These are phyloP conservation scores for Pontederia paniculata DNA, from an alignment of 176 grass and related monocot genomes.

Conservation along the genomic window DNA sequence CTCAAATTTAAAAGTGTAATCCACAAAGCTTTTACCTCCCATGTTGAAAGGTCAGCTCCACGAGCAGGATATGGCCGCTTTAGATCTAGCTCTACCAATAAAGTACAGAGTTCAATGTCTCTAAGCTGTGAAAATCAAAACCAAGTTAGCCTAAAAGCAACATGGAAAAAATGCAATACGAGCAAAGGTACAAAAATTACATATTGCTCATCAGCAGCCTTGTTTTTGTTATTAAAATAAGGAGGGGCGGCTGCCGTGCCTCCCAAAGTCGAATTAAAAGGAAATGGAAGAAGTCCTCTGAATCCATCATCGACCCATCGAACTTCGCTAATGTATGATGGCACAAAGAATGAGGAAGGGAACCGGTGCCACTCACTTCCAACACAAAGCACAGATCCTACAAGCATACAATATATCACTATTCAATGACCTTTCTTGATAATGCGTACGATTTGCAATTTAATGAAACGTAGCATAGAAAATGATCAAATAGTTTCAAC, in stretches of 20 bases:
- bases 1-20: background rate
- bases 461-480: too few relatives aligned
- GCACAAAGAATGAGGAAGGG: constrained; percentile 88
- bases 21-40: constrained; percentile 57
- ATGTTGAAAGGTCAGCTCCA: constrained; percentile 59
- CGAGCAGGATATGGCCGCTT: constrained; percentile 67
- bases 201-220: constrained; percentile 74
- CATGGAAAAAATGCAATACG: background rate
- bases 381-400: constrained; percentile 68
- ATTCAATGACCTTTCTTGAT: too few relatives aligned
- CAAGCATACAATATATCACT: constrained; percentile 9
- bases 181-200: constrained; percentile 30
- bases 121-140: constrained; percentile 32
- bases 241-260: constrained; percentile 69
- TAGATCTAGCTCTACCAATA: constrained; percentile 83
- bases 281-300: constrained; percentile 77
- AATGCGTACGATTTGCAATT: too few relatives aligned
- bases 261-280: constrained; percentile 88
- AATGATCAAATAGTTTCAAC: too few relatives aligned
- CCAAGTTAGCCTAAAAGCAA: background rate
- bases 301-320: constrained; percentile 95
- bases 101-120: constrained; percentile 55
- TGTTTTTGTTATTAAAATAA: constrained; percentile 88
- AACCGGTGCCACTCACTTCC: constrained; percentile 97
- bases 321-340: constrained; percentile 76